Percentiles rank a stretch among this genome's conserved stretches.
phyloP scores from a whole-genome alignment of 2,329 filamentous ascomycete genomes.

The Teratosphaeria zuluensis region DNA sequence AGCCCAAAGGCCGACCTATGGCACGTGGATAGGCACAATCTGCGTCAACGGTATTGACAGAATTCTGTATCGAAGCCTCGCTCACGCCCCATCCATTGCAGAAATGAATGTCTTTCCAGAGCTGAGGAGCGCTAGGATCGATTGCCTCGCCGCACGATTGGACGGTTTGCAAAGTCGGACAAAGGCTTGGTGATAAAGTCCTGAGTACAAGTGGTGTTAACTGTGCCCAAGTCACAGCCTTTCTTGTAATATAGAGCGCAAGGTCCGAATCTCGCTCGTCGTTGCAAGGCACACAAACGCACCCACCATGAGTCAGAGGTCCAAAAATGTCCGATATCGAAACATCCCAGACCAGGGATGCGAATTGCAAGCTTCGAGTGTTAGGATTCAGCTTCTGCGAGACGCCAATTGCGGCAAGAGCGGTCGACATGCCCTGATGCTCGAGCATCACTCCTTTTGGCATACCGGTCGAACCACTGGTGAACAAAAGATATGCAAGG shows the following conservation, averaged over 20 bases:
- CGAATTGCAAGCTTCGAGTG: not conserved
- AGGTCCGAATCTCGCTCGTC: not conserved
- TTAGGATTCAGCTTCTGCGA: not conserved
- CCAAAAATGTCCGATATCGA: not conserved
- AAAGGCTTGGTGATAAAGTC: not conserved
- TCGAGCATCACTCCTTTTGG: not conserved
- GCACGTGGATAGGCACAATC: not conserved
- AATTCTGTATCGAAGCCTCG: not conserved
- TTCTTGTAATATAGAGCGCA: not conserved
- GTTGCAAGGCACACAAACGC: not conserved
- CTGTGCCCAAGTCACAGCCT: not conserved
- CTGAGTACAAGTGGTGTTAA: not conserved
- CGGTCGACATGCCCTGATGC: not conserved
- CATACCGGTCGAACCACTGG: not conserved
- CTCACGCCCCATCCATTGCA: not conserved
- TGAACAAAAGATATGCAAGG: not conserved
- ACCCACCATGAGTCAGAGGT: not conserved
- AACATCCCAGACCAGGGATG: not conserved
- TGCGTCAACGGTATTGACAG: not conserved
- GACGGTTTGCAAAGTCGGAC: not conserved
- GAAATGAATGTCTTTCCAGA: not conserved
- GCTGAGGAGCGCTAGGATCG: not conserved
- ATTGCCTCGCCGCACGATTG: not conserved
- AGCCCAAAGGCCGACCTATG: not conserved
- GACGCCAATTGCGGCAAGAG: not conserved